phyloP scores from a whole-genome alignment of 2,329 filamentous ascomycete species.

The Chalara sp. region DNA sequence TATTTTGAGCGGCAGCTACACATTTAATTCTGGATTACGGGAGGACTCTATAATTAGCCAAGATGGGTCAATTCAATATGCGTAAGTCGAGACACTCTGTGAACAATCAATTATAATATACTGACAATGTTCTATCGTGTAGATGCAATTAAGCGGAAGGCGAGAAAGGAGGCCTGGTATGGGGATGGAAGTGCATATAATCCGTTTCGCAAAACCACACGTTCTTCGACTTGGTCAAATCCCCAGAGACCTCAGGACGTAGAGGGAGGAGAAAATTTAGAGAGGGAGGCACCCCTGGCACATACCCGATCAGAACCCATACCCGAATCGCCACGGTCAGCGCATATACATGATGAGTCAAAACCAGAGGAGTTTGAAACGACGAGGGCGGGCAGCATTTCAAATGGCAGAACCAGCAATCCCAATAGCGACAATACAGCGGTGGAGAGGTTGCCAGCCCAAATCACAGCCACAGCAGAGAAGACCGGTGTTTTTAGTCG shows the following conservation, averaged over 20 bases:
- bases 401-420: slow-evolving; percentile 11
- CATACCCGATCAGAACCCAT: slow-evolving; percentile 17
- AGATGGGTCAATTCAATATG: neutral
- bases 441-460: slow-evolving; percentile 4
- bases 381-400: slow-evolving; percentile 5
- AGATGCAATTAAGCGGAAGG: slow-evolving; percentile 22
- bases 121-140: slow-evolving; percentile 13
- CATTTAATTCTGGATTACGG: too few relatives aligned
- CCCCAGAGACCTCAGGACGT: neutral
- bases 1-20: too few relatives aligned
- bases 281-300: slow-evolving; percentile 8
- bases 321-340: slow-evolving; percentile 2
- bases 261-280: slow-evolving; percentile 6
- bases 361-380: slow-evolving; percentile 13
- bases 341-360: slow-evolving; percentile 1
- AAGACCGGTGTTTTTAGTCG: slow-evolving; percentile 6
- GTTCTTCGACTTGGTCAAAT: slow-evolving; percentile 16
- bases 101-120: neutral
- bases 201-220: slow-evolving; percentile 20
- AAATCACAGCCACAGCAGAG: slow-evolving; percentile 1
- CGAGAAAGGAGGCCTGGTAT: slow-evolving; percentile 26
- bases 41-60: neutral
- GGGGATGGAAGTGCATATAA: slow-evolving; percentile 19
- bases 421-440: slow-evolving; percentile 7
- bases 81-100: neutral